Percentiles rank a stretch among this genome's conserved stretches.
Evolutionary conservation across 805 yeast species (phyloP).

Genomic region (Starmerella stellata): DNA sequence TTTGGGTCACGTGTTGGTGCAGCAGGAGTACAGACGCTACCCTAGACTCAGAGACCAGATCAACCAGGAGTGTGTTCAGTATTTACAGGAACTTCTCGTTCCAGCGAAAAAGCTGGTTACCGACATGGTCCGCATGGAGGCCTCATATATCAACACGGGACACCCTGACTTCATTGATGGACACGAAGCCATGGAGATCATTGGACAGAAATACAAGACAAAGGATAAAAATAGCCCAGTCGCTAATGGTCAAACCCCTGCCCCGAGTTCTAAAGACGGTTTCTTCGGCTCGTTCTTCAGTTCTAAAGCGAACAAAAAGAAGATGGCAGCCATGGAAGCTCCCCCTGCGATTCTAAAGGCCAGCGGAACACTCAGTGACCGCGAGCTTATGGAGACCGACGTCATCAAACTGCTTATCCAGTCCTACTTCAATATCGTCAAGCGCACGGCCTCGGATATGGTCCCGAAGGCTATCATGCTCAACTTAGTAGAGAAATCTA

Average conservation of each 20-base stretch:
- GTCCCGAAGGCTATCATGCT: conserved; percentile 93
- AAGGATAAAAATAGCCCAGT: conserved; percentile 37
- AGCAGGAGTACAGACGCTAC: conserved; percentile 70
- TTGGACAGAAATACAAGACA: conserved; percentile 70
- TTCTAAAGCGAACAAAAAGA: conserved; percentile 58
- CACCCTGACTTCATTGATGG: conserved; percentile 94
- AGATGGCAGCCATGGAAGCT: conserved; percentile 88
- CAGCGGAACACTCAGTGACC: conserved; percentile 77
- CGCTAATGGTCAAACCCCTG: conserved; percentile 50
- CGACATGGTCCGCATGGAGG: conserved; percentile 73
- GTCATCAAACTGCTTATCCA: conserved; percentile 82
- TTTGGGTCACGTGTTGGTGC: conserved; percentile 61
- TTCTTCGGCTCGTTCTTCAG: conserved; percentile 93
- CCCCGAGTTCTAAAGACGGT: conserved; percentile 27
- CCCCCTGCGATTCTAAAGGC: conserved; percentile 93
- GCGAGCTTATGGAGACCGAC: conserved; percentile 93
- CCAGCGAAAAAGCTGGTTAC: conserved; percentile 77
- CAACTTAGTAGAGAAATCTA: conserved; percentile 67
- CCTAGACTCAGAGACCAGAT: conserved; percentile 81
- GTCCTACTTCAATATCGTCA: conserved; percentile 81
- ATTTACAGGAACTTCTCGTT: conserved; percentile 53
- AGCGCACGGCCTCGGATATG: conserved; percentile 80
- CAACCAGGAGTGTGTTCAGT: conserved; percentile 59
- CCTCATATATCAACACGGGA: conserved; percentile 89
- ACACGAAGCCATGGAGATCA: conserved; percentile 83